Evolutionary conservation across 495 filamentous ascomycete species (phyloP).

Genomic region (Lasiosphaeria miniovina): DNA sequence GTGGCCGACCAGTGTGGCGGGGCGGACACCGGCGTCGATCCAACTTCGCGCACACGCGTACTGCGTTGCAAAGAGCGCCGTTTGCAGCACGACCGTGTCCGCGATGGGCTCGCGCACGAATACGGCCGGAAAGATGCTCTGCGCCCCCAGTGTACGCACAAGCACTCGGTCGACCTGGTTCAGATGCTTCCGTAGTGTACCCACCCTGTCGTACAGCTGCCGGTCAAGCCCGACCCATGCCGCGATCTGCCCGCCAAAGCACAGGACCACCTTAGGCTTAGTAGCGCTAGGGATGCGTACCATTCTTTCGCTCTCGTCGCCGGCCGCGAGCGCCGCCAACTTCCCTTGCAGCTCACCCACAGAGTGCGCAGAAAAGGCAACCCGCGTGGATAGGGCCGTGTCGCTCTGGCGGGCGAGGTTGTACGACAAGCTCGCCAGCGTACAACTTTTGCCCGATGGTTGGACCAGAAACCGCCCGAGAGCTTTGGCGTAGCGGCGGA

Average conservation of each 20-base stretch:
- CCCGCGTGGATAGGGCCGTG: background rate
- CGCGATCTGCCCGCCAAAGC: slow-evolving; percentile 5
- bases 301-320: background rate
- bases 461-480: background rate
- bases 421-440: background rate
- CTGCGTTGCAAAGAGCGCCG: slow-evolving; percentile 46
- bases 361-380: background rate
- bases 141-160: slow-evolving; percentile 26
- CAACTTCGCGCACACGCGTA: slow-evolving; percentile 49
- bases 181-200: slow-evolving; percentile 18
- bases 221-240: background rate
- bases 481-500: slow-evolving; percentile 23
- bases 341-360: background rate
- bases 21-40: slow-evolving; percentile 47
- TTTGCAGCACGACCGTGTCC: slow-evolving; percentile 47
- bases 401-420: background rate
- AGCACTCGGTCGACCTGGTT: slow-evolving; percentile 33
- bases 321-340: background rate
- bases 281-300: background rate
- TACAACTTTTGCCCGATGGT: background rate
- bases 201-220: background rate
- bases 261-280: background rate
- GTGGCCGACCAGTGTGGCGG: slow-evolving; percentile 45
- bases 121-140: slow-evolving; percentile 47
- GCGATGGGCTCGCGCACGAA: slow-evolving; percentile 39